Base-by-base conservation (phyloP, 179 eudicot genomes). In the Heliamphora pulchella region DNA sequence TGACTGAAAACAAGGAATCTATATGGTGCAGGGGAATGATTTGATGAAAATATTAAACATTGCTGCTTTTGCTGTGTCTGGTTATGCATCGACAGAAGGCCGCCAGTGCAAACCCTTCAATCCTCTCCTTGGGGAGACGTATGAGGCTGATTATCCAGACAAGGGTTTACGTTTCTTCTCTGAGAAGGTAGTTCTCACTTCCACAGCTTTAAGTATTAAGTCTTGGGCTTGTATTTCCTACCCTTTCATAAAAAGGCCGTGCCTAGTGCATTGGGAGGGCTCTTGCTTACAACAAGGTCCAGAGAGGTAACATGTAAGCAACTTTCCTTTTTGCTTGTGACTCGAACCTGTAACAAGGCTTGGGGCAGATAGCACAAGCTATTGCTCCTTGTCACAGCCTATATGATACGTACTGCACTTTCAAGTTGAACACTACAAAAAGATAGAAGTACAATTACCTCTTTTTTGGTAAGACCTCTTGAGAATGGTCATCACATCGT, bases 31-130 rank as follows among this genome's bases (percentile, higher is more conserved):
- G 98, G 98, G 95, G 46, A 89, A 93, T 78, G 92, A 91, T 84
- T 87, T 95, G 92, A 95, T 93, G 98, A 90, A 97, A 86, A 90
- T 95, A 78, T 84, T 95, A 84, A 91, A 91, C 71, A 83, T 95
- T 81, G 98, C 99, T 80, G 98, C 98, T 64, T 96, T 96, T 88
- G 98, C 99, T 11, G 99, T 92, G 74, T 96, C 99, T 79, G 91
- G 98, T 77, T 96, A 96, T 92, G 97, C 99, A 77, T 96, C 99
- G 70, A 96, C 98, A 43, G 99, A 96, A 86, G 99, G 99, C 82
- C 93, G 98, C 70, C 98, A 93, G 78, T 96, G 99, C 92, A 96
- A 96, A 84, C 99, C 99, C 66, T 96, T 96, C 85, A 96, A 96
- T 84, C 99, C 99, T 81, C 94, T 96, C 46, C 97, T 96, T 8